Evolutionary conservation across 306 rosid genomes (phyloP).

Genomic region (Oxytropis ochrocephala): DNA sequence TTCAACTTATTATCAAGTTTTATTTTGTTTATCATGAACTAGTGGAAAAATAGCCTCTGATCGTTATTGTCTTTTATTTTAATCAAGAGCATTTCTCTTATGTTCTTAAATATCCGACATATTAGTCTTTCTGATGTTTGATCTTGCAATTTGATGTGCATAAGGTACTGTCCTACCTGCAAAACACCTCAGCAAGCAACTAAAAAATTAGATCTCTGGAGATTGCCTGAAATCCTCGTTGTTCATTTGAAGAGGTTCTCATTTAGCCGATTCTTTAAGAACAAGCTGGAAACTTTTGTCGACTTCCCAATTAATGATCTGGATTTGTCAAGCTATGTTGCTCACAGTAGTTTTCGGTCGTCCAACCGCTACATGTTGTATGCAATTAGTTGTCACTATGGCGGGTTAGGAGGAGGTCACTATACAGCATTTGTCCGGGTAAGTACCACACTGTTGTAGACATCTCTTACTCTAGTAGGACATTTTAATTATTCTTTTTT

Average conservation of each 20-base stretch:
- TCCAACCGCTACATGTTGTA: slow-evolving; percentile 51
- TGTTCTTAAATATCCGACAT: background rate
- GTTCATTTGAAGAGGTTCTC: slow-evolving; percentile 89
- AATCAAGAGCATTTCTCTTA: background rate
- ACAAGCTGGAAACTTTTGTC: slow-evolving; percentile 72
- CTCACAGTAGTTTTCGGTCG: slow-evolving; percentile 23
- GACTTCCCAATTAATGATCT: slow-evolving; percentile 72
- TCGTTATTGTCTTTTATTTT: slow-evolving; percentile 2
- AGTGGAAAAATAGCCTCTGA: background rate
- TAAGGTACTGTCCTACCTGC: slow-evolving; percentile 82
- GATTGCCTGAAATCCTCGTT: slow-evolving; percentile 80
- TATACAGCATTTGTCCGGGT: slow-evolving; percentile 80
- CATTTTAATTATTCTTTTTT: background rate
- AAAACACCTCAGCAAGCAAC: slow-evolving; percentile 70
- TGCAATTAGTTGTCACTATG: slow-evolving; percentile 83
- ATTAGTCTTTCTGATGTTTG: slow-evolving; percentile 10
- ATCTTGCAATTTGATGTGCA: slow-evolving; percentile 14
- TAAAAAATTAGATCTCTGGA: slow-evolving; percentile 89
- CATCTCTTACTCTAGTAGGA: background rate
- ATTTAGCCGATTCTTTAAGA: slow-evolving; percentile 35
- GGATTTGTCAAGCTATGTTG: slow-evolving; percentile 49
- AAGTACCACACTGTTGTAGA: slow-evolving; percentile 27
- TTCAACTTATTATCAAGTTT: slow-evolving; percentile 1
- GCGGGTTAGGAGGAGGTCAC: slow-evolving; percentile 80
- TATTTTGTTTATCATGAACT: background rate